Base-by-base conservation (phyloP, 2,329 filamentous ascomycete genomes). In the Pseudocercospora fuligena region DNA sequence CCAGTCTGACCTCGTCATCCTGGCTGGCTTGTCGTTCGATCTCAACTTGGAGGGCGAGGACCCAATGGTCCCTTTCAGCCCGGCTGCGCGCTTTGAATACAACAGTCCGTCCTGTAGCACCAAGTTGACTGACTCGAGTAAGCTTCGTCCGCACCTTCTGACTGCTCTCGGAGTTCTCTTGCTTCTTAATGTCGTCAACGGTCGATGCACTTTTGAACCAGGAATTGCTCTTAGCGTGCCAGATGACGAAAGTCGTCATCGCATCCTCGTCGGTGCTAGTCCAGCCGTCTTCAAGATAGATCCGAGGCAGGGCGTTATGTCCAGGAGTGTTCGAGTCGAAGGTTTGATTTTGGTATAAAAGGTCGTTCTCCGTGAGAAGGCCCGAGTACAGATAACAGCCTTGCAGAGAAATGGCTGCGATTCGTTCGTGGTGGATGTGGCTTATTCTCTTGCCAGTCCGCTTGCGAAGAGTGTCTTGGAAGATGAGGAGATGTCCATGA, bases 341-440 rank as follows among this genome's bases (percentile, higher is more conserved):
- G 0, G 88, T 89, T 69, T 86, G 85, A 64, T 89, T 89, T 67
- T 86, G 83, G 71, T 90, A 89, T 4, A 90, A 79, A 2, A 90
- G 79, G 69, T 90, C 88, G 11, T 82, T 83, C 61, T 88, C 87
- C 0, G 88, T 88, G 21, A 89, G 80, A 0, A 90, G 79, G 1
- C 89, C 88, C 2, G 85, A 87, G 77, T 91, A 90, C 61, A 91
- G 81, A 74, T 91, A 90, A 77, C 88, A 89, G 71, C 89, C 86
- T 33, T 82, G 81, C 16, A 91, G 81, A 65, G 88, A 85, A 36
- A 90, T 82, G 12, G 83, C 82, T 12, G 84, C 81, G 71, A 89
- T 84, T 46, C 86, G 84, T 72, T 88, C 85, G 71, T 90, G 87
- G 72, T 90, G 87, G 60, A 89, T 87, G 68, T 89, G 84, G 8